Percentiles rank a stretch among this genome's conserved stretches.
phyloP scores from a whole-genome alignment of 345 rosid genomes.

The Citrus inodora region DNA sequence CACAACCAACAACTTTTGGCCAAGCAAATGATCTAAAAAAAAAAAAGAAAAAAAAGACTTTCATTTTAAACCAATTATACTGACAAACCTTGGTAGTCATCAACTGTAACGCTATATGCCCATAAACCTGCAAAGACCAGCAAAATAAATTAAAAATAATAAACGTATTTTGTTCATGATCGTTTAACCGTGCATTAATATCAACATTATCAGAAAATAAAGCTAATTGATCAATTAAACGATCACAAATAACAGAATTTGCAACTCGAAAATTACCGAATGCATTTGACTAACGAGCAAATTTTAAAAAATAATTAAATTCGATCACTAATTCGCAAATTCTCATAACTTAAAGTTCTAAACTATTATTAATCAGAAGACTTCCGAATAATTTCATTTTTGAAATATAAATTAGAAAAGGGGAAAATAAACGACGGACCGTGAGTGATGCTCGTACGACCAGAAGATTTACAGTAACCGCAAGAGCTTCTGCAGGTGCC shows the following conservation, averaged over 20 bases:
- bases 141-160: neutral
- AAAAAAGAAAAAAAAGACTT: neutral
- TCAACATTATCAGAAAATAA: neutral
- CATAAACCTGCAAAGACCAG: slow-evolving; percentile 51
- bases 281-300: neutral
- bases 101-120: slow-evolving; percentile 63
- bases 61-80: neutral
- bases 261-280: neutral
- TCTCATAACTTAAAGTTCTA: neutral
- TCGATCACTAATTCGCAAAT: neutral
- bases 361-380: neutral
- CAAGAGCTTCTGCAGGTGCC: slow-evolving; percentile 53
- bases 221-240: neutral
- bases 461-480: slow-evolving; percentile 68
- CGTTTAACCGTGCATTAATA: neutral
- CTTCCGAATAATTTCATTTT: neutral
- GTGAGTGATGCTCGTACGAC: slow-evolving; percentile 53
- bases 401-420: neutral
- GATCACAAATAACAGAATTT: neutral
- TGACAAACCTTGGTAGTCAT: slow-evolving; percentile 97
- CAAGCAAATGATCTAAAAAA: neutral
- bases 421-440: slow-evolving; percentile 39
- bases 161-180: neutral
- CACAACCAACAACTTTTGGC: neutral
- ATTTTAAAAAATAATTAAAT: neutral